These are phyloP conservation scores for Cordia subcordata DNA, from an alignment of 257 asterid genomes.

Conservation along the genomic window DNA sequence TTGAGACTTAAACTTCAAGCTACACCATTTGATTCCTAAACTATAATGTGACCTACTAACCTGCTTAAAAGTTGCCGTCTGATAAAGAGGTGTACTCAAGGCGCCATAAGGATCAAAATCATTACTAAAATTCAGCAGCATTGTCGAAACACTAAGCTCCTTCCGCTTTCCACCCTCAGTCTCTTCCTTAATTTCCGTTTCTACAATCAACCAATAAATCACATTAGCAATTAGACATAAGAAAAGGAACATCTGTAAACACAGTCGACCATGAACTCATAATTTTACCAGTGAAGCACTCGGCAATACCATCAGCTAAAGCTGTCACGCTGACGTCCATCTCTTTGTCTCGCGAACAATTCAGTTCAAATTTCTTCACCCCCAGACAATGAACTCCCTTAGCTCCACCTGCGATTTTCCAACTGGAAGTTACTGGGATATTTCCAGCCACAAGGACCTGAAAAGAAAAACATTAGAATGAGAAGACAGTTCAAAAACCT, in stretches of 20 bases:
- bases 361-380: constrained; percentile 33
- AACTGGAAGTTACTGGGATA: constrained; percentile 28
- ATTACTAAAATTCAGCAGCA: constrained; percentile 75
- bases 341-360: constrained; percentile 49
- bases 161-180: constrained; percentile 27
- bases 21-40: too few species aligned
- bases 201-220: constrained; percentile 27
- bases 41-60: constrained; percentile 17
- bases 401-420: constrained; percentile 19
- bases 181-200: constrained; percentile 22
- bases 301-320: constrained; percentile 33
- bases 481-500: background rate
- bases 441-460: constrained; percentile 36
- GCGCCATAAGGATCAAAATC: constrained; percentile 90
- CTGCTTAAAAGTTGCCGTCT: constrained; percentile 99
- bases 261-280: background rate
- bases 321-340: constrained; percentile 59
- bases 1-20: background rate
- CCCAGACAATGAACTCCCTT: constrained; percentile 21
- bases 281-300: constrained; percentile 40
- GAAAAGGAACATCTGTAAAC: too few species aligned
- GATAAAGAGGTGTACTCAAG: constrained; percentile 88
- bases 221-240: background rate
- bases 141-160: constrained; percentile 67
- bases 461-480: constrained; percentile 14